Conservation (phyloP, 148 eudicot genomes). For the Vaccinium corymbosum region DNA sequence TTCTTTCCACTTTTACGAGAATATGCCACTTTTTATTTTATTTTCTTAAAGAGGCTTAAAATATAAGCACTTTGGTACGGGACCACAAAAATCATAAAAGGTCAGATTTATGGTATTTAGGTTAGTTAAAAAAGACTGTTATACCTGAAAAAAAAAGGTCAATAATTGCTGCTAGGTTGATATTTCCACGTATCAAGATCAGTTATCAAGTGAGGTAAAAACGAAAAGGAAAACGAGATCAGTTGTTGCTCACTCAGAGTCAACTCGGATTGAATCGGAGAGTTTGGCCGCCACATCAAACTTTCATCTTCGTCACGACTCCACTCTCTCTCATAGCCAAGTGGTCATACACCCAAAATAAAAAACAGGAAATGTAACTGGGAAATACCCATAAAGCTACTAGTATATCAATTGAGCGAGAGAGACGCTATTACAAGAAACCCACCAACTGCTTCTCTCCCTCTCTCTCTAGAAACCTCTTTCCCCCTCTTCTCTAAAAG, state of each 20-base stretch:
- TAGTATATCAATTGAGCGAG: background rate
- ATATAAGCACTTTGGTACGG: too few relatives aligned
- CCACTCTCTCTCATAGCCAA: background rate
- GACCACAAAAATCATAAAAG: too few relatives aligned
- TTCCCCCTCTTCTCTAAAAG: background rate
- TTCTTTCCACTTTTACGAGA: too few relatives aligned
- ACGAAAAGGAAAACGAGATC: too few relatives aligned
- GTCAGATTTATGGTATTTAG: too few relatives aligned
- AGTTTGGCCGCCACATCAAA: background rate
- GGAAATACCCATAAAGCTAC: background rate
- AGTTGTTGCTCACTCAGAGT: background rate
- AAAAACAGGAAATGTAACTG: background rate
- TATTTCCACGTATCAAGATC: background rate
- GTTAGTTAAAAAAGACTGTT: too few relatives aligned
- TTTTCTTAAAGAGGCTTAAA: too few relatives aligned
- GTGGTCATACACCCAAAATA: background rate
- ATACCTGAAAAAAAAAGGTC: background rate
- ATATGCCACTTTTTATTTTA: too few relatives aligned
- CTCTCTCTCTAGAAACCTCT: constrained; percentile 13
- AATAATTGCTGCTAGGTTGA: background rate
- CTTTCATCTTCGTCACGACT: background rate
- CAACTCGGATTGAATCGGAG: background rate
- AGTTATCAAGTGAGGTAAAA: background rate
- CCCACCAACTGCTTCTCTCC: constrained; percentile 12
- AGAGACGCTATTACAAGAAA: background rate